Percentiles rank a stretch among this genome's conserved stretches.
Conservation (phyloP, 257 asterid species). For the Scutellaria galericulata region DNA sequence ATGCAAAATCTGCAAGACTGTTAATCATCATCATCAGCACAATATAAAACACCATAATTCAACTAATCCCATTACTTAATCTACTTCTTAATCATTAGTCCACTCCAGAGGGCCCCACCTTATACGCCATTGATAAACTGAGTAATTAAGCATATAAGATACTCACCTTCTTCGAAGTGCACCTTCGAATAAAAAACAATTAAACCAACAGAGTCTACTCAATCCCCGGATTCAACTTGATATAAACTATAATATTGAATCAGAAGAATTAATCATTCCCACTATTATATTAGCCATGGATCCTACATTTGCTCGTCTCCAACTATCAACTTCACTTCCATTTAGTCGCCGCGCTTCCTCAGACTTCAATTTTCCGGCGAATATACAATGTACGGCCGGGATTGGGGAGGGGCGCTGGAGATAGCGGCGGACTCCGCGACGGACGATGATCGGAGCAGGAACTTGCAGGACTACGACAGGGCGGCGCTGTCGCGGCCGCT, state of each 20-base stretch:
- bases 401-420: constrained; percentile 24
- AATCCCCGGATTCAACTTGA: constrained; percentile 1
- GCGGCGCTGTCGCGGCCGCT: constrained; percentile 28
- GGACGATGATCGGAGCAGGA: constrained; percentile 21
- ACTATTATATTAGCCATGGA: constrained; percentile 1
- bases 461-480: constrained; percentile 17
- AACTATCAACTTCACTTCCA: background rate
- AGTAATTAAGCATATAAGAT: too few species aligned
- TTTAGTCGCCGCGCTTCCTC: background rate
- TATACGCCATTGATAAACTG: too few species aligned
- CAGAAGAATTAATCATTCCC: background rate
- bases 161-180: background rate
- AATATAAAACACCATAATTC: too few species aligned
- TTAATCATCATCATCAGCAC: too few species aligned
- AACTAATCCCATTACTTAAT: too few species aligned
- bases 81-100: too few species aligned
- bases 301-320: constrained; percentile 9
- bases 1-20: too few species aligned
- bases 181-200: background rate
- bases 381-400: constrained; percentile 11
- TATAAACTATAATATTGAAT: background rate
- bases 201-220: background rate
- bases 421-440: constrained; percentile 21
- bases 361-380: constrained; percentile 1
- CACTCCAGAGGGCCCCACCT: too few species aligned